phyloP scores from a whole-genome alignment of 1,139 yeast species.

The Geotrichum australiense region DNA sequence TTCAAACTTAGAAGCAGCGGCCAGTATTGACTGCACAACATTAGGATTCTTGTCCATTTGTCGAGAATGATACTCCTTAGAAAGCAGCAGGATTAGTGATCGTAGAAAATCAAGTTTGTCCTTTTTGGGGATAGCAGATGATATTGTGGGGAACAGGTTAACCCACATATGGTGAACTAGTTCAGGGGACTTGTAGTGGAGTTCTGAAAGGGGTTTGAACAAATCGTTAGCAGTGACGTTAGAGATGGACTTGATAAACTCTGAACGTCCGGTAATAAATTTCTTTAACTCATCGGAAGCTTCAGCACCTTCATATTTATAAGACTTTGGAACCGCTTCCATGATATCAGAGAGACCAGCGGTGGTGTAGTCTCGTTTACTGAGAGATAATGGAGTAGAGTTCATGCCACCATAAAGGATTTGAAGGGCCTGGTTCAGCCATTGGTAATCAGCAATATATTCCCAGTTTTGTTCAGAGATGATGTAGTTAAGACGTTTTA shows the following conservation, averaged over 20 bases:
- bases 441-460: constrained; percentile 80
- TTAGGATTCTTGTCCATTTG: constrained; percentile 85
- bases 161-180: constrained; percentile 84
- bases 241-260: constrained; percentile 44
- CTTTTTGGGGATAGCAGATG: constrained; percentile 62
- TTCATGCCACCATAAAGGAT: constrained; percentile 74
- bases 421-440: constrained; percentile 93
- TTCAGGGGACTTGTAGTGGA: constrained; percentile 76
- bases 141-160: constrained; percentile 73
- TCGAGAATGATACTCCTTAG: constrained; percentile 86
- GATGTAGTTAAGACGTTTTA: constrained; percentile 75
- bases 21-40: constrained; percentile 75
- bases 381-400: constrained; percentile 42
- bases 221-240: constrained; percentile 52
- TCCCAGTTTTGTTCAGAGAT: constrained; percentile 97
- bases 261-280: constrained; percentile 46
- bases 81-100: constrained; percentile 65
- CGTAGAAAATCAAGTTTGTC: constrained; percentile 81
- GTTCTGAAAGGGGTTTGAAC: constrained; percentile 64
- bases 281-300: constrained; percentile 26
- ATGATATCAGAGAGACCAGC: constrained; percentile 48
- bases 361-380: constrained; percentile 46
- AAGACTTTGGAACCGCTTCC: constrained; percentile 30
- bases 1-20: constrained; percentile 55
- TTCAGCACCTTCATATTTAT: constrained; percentile 22